Evolutionary conservation across 768 basidiomycete species (phyloP).

Genomic region (Mycena chlorophos): DNA sequence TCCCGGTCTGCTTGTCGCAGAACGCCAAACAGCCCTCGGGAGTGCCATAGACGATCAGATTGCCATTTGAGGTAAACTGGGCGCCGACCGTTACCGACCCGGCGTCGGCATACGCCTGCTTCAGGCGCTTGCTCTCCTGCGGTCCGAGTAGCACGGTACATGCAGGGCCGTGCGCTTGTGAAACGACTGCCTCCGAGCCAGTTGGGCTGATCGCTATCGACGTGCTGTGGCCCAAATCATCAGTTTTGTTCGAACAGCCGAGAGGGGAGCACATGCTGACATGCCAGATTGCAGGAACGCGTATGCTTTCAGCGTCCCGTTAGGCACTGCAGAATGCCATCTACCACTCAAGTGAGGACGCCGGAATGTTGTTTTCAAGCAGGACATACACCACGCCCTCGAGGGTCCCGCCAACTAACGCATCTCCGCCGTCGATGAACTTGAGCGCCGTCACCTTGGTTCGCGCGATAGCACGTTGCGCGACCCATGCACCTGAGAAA

Average conservation of each 20-base stretch:
- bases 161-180: slow-evolving; percentile 49
- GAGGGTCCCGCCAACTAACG: slow-evolving; percentile 65
- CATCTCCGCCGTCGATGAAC: slow-evolving; percentile 64
- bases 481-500: slow-evolving; percentile 57
- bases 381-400: slow-evolving; percentile 64
- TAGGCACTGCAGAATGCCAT: slow-evolving; percentile 70
- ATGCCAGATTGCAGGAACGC: slow-evolving; percentile 59
- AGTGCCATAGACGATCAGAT: slow-evolving; percentile 57
- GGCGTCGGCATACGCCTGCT: not conserved
- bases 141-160: slow-evolving; percentile 52
- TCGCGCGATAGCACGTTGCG: slow-evolving; percentile 62
- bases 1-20: slow-evolving; percentile 60
- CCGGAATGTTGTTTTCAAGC: not conserved
- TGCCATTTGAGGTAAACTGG: slow-evolving; percentile 52
- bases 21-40: slow-evolving; percentile 56
- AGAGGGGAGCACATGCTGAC: slow-evolving; percentile 36
- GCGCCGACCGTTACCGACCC: slow-evolving; percentile 50
- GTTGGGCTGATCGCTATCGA: slow-evolving; percentile 53
- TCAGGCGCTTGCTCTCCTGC: slow-evolving; percentile 43
- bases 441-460: slow-evolving; percentile 64
- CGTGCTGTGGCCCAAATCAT: slow-evolving; percentile 38
- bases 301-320: slow-evolving; percentile 62
- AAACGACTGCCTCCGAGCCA: slow-evolving; percentile 54
- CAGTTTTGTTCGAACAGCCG: not conserved
- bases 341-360: slow-evolving; percentile 32